Evolutionary conservation across 2,329 filamentous ascomycete species (phyloP), one percentile per base, ranked within the genome.

Genomic region (Zymoseptoria tritici): DNA sequence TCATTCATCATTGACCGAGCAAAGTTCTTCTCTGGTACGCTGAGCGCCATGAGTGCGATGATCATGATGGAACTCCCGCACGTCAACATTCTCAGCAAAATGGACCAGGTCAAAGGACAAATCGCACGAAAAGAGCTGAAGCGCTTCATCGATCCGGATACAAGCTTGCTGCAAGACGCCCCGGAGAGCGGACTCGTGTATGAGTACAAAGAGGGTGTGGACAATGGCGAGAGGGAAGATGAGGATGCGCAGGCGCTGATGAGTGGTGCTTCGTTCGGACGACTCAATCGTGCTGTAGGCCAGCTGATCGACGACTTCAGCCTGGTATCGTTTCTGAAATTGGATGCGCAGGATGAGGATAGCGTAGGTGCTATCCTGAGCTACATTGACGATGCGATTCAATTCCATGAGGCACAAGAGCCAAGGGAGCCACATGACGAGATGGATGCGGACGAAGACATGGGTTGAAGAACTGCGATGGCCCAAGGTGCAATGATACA

Each of bases 31-130:
- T 88, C 94, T 0, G 94, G 94, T 11, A 96, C 94, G 0, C 80
- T 99, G 61, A 94, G 89, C 72, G 94, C 94, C 65, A 97, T 99
- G 94, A 95, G 90, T 70, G 92, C 94, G 65, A 99, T 99, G 94
- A 85, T 99, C 70, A 94, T 97, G 91, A 84, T 99, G 64, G 94
- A 97, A 77, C 85, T 97, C 65, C 94, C 94, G 4, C 94, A 99
- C 73, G 85, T 99, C 72, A 99, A 99, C 73, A 88, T 99, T 62
- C 79, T 99, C 58, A 95, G 89, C 72, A 99, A 99, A 78, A 97
- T 97, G 92, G 94, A 99, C 73, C 83, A 97, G 62, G 86, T 97
- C 66, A 94, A 94, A 73, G 91, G 90, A 49, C 90, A 94, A 75
- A 84, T 97, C 24, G 86, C 87, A 60, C 91, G 91, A 75, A 88